Evolutionary conservation across 106 monocot species (phyloP), one percentile per base, ranked within the genome.

Genomic region (Narthecium ossifragum): DNA sequence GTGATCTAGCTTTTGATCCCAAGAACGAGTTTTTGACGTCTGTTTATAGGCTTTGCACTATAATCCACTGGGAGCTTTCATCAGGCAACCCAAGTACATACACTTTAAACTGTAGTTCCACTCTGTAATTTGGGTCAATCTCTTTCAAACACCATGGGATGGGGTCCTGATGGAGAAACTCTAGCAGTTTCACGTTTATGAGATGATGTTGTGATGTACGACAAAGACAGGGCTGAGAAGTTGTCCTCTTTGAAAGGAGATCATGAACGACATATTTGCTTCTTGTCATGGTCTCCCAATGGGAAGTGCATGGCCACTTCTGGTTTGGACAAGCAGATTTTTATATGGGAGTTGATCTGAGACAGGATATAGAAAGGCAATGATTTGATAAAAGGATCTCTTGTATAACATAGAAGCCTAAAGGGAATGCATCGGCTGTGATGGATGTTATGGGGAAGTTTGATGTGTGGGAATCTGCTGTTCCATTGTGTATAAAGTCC

Each of bases 121-220:
- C 63, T 76, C 58, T 78, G 73, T 67, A 68, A 71, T 61, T 74
- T 77, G 26, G 84, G 88, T 63, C 36, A 34, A 8, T 85, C 77
- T 14, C 23, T 80, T 23, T 53, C 65, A 10, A 91, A 91, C 64
- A 48, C 76, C 14, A 32, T 98, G 68, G 46, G 72, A 47, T 98
- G 98, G 98, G 81, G 98, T 22, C 98, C 98, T 33, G 91, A 98
- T 70, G 98, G 98, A 26, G 91, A 91, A 66, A 84, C 55, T 2
- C 51, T 98, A 46, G 87, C 98, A 57, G 91, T 91, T 31, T 82
- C 98, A 1, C 87, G 98, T 14, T 70, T 91, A 74, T 91, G 70
- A 73, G 84, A 91, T 81, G 87, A 98, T 73, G 84, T 98, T 17
- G 98, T 91, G 10, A 81, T 98, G 84, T 88, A 98, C 59, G 98